Base-by-base conservation (phyloP, 306 rosid genomes). In the Pterocarpus santalinus region DNA sequence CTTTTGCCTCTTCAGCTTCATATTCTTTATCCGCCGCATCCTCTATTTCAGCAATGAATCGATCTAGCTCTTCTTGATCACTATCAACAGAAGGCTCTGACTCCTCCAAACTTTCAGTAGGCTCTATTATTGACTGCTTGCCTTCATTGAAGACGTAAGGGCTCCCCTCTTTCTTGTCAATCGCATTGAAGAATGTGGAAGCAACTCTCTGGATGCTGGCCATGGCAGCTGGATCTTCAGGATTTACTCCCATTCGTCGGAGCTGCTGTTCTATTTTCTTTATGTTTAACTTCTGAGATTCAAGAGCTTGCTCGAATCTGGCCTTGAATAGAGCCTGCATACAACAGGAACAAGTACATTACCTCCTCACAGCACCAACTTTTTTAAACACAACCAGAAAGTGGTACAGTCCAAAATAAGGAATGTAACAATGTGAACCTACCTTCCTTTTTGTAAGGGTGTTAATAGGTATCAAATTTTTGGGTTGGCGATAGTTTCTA, bases 361-460 rank as follows among this genome's bases (percentile, higher is more conserved):
- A 87, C 52, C 64, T 49, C 76, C 46, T 22, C 38, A n/a, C n/a
- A 51, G 34, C 28, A 86, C 47, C 75, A 75, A 79, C 32, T 63
- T 69, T 49, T 78, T 78, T n/a, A 12, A 34, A 35, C 56, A 82
- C 14, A 5, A 17, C 22, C 56, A 80, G 62, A 30, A 55, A 55
- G 61, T 60, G 64, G 43, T 38, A 34, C 28, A 63, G 6, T 32
- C 79, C 17, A 75, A 4, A 43, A 67, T 36, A 80, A 78, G 55
- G 60, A 65, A 36, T 64, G 73, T 33, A 72, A 44, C 73, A 12
- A 13, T 49, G 82, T 30, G 67, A 66, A 51, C 89, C n/a, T 56
- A 95, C 99, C 99, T 93, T 95, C 82, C 99, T 90, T 88, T 95
- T 95, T 2, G 99, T 95, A 75, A 95, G 99, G 83, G 99, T 95